These are phyloP conservation scores for Jimgerdemannia lactiflua DNA, from an alignment of 192 early-diverging fungal species.

Conservation along the genomic window DNA sequence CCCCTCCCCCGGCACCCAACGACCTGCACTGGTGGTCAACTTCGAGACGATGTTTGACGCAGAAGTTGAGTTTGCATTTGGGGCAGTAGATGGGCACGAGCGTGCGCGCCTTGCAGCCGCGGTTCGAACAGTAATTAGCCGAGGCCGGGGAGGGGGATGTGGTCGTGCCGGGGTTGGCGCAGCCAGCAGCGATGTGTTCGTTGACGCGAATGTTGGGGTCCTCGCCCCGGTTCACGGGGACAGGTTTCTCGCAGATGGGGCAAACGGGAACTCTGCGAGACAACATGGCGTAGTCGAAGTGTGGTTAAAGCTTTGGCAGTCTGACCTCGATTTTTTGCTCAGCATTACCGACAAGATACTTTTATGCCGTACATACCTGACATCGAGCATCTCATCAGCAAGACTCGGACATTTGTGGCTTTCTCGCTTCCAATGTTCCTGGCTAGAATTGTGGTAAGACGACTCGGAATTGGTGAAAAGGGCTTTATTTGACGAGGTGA, in stretches of 20 bases:
- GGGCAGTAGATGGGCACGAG: conserved; percentile 67
- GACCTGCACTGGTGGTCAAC: conserved; percentile 64
- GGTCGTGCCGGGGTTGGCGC: conserved; percentile 46
- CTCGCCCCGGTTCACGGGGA: conserved; percentile 68
- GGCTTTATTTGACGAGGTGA: neutral
- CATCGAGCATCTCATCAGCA: conserved; percentile 52
- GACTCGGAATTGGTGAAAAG: neutral
- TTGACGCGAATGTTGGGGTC: conserved; percentile 71
- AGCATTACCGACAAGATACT: neutral
- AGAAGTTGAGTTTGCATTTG: conserved; percentile 62
- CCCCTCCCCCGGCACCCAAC: neutral
- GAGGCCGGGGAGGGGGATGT: conserved; percentile 42
- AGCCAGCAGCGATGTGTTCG: conserved; percentile 62
- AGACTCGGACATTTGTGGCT: conserved; percentile 57
- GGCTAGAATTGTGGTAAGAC: conserved; percentile 33
- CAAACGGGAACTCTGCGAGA: conserved; percentile 60
- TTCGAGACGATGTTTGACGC: conserved; percentile 78
- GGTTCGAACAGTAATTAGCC: conserved; percentile 56
- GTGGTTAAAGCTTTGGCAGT: neutral
- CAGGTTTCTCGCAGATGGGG: conserved; percentile 71
- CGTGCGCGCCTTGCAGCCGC: conserved; percentile 63
- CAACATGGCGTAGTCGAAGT: neutral
- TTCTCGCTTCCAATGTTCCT: conserved; percentile 66
- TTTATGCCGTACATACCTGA: conserved; percentile 31
- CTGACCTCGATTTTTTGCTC: no score